A percentile compares a stretch with the other conserved stretches of the same genome.
phyloP scores from a whole-genome alignment of 441 rosid species.

The Populus hybrid region DNA sequence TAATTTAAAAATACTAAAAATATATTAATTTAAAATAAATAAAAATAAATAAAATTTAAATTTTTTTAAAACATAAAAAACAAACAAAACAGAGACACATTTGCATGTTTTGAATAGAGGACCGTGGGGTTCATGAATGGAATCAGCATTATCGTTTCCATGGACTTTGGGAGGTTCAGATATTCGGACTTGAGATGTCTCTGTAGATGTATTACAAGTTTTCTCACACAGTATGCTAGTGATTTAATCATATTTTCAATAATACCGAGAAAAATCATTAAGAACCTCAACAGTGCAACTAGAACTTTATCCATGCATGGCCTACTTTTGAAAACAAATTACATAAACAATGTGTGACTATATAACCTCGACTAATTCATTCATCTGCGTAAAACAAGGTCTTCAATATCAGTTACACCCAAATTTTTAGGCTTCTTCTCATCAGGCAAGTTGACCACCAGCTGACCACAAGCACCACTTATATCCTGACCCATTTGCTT shows the following conservation, averaged over 20 bases:
- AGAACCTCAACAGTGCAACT: background rate
- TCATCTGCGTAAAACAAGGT: slow-evolving; percentile 26
- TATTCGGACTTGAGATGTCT: background rate
- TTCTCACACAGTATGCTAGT: background rate
- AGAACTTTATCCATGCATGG: background rate
- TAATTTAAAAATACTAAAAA: too few relatives aligned
- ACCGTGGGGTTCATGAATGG: too few relatives aligned
- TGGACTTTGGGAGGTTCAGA: too few relatives aligned
- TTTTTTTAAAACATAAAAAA: too few relatives aligned
- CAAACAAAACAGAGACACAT: too few relatives aligned
- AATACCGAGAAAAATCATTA: background rate
- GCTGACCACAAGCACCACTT: slow-evolving; percentile 94
- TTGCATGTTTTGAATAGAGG: too few relatives aligned
- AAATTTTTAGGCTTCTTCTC: slow-evolving; percentile 27
- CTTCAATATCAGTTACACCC: slow-evolving; percentile 67
- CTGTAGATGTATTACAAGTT: background rate
- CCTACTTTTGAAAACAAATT: background rate
- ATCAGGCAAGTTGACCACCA: slow-evolving; percentile 62
- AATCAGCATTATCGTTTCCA: too few relatives aligned
- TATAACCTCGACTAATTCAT: background rate
- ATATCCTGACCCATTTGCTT: slow-evolving; percentile 95
- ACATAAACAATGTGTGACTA: background rate
- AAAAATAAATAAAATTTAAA: too few relatives aligned
- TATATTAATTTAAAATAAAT: too few relatives aligned
- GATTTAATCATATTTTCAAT: background rate